These are phyloP conservation scores for Xylaria sp. DNA, from an alignment of 2,329 filamentous ascomycete species.

Conservation along the genomic window DNA sequence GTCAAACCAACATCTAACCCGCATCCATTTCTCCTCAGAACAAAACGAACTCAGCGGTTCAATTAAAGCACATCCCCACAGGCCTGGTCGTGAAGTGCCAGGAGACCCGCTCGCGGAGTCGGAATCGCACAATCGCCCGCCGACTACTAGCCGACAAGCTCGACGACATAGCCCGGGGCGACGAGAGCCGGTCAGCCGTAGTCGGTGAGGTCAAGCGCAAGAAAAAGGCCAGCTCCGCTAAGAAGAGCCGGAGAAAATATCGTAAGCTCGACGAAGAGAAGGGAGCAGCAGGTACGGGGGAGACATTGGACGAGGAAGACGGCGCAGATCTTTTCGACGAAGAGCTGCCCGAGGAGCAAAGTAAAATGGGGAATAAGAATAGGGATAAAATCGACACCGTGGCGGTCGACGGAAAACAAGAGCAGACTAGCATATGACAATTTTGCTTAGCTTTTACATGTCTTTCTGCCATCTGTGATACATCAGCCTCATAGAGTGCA, in stretches of 20 bases:
- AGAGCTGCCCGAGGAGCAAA: constrained; percentile 29
- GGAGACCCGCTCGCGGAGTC: constrained; percentile 84
- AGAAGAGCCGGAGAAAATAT: constrained; percentile 88
- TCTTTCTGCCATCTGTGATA: background rate
- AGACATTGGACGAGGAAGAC: constrained; percentile 39
- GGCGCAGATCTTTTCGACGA: constrained; percentile 31
- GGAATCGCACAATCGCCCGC: constrained; percentile 89
- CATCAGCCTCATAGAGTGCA: background rate
- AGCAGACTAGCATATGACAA: constrained; percentile 14
- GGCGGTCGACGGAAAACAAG: constrained; percentile 20
- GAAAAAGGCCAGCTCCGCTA: constrained; percentile 79
- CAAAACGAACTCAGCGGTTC: constrained; percentile 95
- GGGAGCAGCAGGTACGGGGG: constrained; percentile 42
- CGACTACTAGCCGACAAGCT: constrained; percentile 78
- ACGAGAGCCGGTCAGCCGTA: constrained; percentile 72
- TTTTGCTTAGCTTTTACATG: background rate
- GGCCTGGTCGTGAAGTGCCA: constrained; percentile 95
- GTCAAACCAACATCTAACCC: background rate
- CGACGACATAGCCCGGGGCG: constrained; percentile 79
- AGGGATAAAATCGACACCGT: constrained; percentile 3
- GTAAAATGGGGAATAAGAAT: constrained; percentile 24
- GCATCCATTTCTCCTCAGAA: constrained; percentile 65
- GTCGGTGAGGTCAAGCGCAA: constrained; percentile 72
- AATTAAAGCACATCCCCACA: constrained; percentile 89
- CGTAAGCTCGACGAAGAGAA: constrained; percentile 67